phyloP scores from a whole-genome alignment of 352 stramenopile species.

The Phytophthora nicotianae region DNA sequence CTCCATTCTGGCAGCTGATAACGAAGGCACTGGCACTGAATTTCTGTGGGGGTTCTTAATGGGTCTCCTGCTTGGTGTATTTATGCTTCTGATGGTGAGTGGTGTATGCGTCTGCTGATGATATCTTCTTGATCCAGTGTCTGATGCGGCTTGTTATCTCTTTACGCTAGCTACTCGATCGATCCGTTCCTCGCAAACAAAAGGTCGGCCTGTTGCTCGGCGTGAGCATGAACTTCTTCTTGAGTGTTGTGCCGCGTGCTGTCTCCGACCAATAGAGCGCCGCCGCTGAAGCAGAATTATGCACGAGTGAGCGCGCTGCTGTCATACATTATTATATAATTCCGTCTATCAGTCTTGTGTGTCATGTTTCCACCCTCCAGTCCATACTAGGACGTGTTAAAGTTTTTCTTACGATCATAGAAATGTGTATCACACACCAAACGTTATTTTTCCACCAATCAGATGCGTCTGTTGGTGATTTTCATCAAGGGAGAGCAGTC shows the following conservation, averaged over 20 bases:
- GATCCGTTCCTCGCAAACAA: slow-evolving; percentile 85
- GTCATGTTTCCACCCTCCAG: too few species aligned
- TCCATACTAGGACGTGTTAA: not conserved
- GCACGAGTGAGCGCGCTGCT: slow-evolving; percentile 13
- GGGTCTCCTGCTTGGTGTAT: slow-evolving; percentile 86
- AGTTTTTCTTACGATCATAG: not conserved
- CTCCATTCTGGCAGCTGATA: slow-evolving; percentile 83
- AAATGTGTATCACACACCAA: not conserved
- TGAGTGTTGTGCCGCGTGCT: slow-evolving; percentile 85
- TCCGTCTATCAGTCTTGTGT: slow-evolving; percentile 14
- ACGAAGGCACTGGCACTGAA: slow-evolving; percentile 88
- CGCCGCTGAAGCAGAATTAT: slow-evolving; percentile 2
- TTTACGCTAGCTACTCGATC: slow-evolving; percentile 70
- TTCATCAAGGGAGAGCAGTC: slow-evolving; percentile 17
- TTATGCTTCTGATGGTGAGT: slow-evolving; percentile 90
- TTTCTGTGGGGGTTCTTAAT: slow-evolving; percentile 91
- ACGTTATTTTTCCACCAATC: slow-evolving; percentile 31
- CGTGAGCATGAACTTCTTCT: slow-evolving; percentile 91
- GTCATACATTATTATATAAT: slow-evolving; percentile 38
- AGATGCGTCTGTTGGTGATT: slow-evolving; percentile 4
- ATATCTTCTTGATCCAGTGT: not conserved
- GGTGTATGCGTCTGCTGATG: not conserved
- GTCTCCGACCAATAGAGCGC: slow-evolving; percentile 65
- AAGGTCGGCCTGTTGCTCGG: slow-evolving; percentile 86
- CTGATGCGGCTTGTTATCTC: slow-evolving; percentile 7